Percentiles rank a stretch among this genome's conserved stretches.
Conservation (phyloP, 208 protist species). For the Porcisia deanei region DNA sequence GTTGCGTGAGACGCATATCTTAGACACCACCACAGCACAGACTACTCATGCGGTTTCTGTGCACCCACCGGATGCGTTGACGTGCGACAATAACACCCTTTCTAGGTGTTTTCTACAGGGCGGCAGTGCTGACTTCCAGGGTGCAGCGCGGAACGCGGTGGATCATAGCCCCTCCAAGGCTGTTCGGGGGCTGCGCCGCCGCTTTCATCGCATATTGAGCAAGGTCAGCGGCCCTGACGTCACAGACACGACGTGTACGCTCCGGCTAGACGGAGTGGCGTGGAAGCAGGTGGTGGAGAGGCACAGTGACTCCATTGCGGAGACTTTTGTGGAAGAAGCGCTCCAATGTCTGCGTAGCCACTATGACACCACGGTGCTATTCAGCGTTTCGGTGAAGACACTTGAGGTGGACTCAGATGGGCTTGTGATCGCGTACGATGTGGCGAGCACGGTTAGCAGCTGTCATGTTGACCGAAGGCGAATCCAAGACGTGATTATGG, state of each 20-base stretch:
- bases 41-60: background rate
- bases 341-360: constrained; percentile 19
- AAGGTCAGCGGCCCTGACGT: background rate
- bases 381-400: constrained; percentile 11
- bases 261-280: constrained; percentile 13
- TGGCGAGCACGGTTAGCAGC: constrained; percentile 1
- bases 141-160: constrained; percentile 4
- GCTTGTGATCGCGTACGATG: constrained; percentile 11
- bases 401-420: constrained; percentile 4
- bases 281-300: constrained; percentile 17
- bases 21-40: constrained; percentile 1
- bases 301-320: constrained; percentile 6
- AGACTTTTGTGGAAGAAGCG: constrained; percentile 27
- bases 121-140: background rate
- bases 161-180: constrained; percentile 8
- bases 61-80: background rate
- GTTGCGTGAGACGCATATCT: constrained; percentile 6
- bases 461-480: constrained; percentile 8
- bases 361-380: background rate
- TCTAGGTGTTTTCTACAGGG: constrained; percentile 17
- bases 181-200: background rate
- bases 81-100: background rate
- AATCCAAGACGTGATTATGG: constrained; percentile 17
- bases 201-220: background rate
- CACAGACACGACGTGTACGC: background rate